phyloP scores from a whole-genome alignment of 108 stramenopile species.

The Skeletonema grethae region DNA sequence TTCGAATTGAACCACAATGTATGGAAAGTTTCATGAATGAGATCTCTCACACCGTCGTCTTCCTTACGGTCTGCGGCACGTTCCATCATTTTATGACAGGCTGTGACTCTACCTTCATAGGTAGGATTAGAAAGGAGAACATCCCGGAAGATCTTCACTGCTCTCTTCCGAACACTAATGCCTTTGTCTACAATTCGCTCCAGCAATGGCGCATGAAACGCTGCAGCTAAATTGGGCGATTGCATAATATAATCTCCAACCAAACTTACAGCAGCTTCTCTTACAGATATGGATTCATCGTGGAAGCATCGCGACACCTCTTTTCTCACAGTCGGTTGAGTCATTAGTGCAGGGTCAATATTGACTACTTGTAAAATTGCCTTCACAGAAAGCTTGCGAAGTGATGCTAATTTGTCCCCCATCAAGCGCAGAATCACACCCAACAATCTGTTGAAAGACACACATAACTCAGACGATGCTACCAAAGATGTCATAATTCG shows the following conservation, averaged over 20 bases:
- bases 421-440: constrained; percentile 78
- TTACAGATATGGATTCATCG: constrained; percentile 91
- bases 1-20: constrained; percentile 74
- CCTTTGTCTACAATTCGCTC: constrained; percentile 81
- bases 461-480: constrained; percentile 55
- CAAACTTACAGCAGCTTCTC: constrained; percentile 91
- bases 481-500: constrained; percentile 66
- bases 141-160: constrained; percentile 84
- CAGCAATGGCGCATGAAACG: constrained; percentile 83
- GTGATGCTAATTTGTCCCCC: constrained; percentile 55
- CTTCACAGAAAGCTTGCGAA: constrained; percentile 87
- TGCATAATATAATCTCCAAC: constrained; percentile 90
- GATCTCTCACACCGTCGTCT: constrained; percentile 92
- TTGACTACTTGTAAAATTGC: constrained; percentile 74
- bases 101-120: constrained; percentile 76
- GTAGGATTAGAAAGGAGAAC: constrained; percentile 78
- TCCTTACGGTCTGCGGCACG: constrained; percentile 89
- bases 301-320: constrained; percentile 82
- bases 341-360: constrained; percentile 81
- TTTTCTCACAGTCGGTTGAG: constrained; percentile 60
- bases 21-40: constrained; percentile 87
- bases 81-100: constrained; percentile 74
- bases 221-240: constrained; percentile 74
- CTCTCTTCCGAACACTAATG: constrained; percentile 82
- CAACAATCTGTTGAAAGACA: constrained; percentile 65